phyloP scores from a whole-genome alignment of 2,329 filamentous ascomycete species.

The Calonectria pseudoturangicola region DNA sequence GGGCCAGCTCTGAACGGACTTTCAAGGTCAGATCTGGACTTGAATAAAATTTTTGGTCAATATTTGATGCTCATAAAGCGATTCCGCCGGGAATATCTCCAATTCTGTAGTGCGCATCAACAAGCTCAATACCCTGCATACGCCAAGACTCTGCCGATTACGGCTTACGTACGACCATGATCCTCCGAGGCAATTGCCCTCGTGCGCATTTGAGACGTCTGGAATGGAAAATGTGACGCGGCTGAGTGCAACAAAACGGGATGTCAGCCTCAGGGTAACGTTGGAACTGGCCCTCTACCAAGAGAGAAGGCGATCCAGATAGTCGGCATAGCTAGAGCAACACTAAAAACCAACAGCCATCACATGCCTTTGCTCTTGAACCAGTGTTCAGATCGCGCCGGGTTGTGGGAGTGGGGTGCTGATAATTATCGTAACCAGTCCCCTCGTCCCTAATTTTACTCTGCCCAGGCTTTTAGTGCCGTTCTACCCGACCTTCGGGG shows the following conservation, averaged over 20 bases:
- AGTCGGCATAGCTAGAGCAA: too few relatives aligned
- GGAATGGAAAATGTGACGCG: background rate
- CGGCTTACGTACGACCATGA: background rate
- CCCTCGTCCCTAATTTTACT: constrained; percentile 27
- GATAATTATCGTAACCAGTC: constrained; percentile 27
- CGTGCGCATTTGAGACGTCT: constrained; percentile 18
- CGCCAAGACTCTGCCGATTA: constrained; percentile 11
- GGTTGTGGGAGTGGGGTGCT: constrained; percentile 8
- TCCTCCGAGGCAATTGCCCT: constrained; percentile 20
- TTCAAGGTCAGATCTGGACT: background rate
- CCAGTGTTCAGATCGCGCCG: background rate
- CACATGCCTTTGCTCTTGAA: background rate
- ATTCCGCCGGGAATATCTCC: background rate
- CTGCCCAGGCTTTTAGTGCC: constrained; percentile 22
- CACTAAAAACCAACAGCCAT: background rate
- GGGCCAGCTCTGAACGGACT: background rate
- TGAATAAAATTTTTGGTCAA: background rate
- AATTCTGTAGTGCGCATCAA: background rate
- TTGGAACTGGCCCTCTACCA: too few relatives aligned
- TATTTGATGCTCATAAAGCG: background rate
- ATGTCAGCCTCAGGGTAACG: too few relatives aligned
- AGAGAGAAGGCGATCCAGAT: background rate
- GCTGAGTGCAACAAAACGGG: background rate
- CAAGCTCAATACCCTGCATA: background rate
- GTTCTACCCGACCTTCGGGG: constrained; percentile 34